Evolutionary conservation across 2,329 filamentous ascomycete genomes (phyloP), one percentile per base, ranked within the genome.

Genomic region (Parastagonospora avenae): DNA sequence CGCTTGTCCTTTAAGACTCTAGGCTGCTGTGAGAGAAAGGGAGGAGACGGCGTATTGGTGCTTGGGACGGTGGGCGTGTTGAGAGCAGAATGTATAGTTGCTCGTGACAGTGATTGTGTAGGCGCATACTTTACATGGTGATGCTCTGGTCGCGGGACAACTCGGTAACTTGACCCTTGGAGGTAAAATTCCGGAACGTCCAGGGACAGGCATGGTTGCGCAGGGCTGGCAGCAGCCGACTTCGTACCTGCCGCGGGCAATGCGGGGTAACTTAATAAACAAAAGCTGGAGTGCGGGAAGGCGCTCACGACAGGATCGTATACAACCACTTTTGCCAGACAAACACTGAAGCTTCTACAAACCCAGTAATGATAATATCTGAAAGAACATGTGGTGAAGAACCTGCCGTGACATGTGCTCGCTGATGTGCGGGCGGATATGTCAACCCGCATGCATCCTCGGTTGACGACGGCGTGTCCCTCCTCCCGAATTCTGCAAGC

Each of bases 401-500:
- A 30, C n/a, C 31, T 27, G 27, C 24, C 36, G 36, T 29, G 36
- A 46, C 29, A 28, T 37, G 2, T 8, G 4, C 24, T 35, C 14
- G 10, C 12, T 30, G 15, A 19, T 27, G 4, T 8, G 36, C 36
- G 32, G 14, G 27, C 52, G 55, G 54, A 47, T 49, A 58, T 47
- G 56, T 27, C 37, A 39, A 37, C 40, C 49, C 46, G 45, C 32
- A 37, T 37, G 27, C 49, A 50, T 61, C 68, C 68, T 71, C 68
- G 68, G 68, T 61, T 68, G 53, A 57, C 53, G 42, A 49, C 68
- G 68, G 68, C 62, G 60, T 57, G 54, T 60, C 59, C 57, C 50
- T 55, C 54, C 36, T 52, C 55, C 63, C 63, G 57, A 60, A 62
- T 42, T 56, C 42, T 56, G 55, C 48, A 58, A 63, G 59, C 66